Evolutionary conservation across 2,329 filamentous ascomycete species (phyloP).

Genomic region (Thelonectria olida): DNA sequence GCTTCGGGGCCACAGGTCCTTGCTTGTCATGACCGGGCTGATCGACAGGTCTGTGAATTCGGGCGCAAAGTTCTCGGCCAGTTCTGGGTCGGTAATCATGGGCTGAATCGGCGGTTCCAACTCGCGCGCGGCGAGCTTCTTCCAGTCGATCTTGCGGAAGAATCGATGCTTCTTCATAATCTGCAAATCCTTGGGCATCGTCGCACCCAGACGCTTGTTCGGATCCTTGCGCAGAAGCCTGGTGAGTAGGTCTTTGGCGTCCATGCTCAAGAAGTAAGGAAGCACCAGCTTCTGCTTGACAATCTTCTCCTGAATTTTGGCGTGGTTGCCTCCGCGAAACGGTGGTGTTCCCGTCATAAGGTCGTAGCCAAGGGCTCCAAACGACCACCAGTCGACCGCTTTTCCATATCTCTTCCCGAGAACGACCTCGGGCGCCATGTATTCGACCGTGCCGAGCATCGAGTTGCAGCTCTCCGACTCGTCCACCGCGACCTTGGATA

Average conservation of each 20-base stretch:
- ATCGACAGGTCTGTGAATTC: constrained; percentile 90
- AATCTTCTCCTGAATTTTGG: constrained; percentile 96
- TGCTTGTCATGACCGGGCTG: constrained; percentile 70
- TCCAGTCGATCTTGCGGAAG: constrained; percentile 97
- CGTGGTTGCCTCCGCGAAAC: constrained; percentile 89
- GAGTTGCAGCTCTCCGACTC: constrained; percentile 77
- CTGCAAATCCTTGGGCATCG: constrained; percentile 87
- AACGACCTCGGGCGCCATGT: constrained; percentile 98
- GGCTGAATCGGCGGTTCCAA: constrained; percentile 90
- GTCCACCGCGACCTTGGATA: constrained; percentile 91
- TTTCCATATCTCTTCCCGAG: constrained; percentile 89
- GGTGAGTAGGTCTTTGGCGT: constrained; percentile 93
- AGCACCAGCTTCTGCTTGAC: constrained; percentile 88
- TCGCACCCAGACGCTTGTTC: constrained; percentile 84
- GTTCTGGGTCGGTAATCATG: constrained; percentile 91
- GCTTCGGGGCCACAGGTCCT: constrained; percentile 52
- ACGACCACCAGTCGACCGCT: constrained; percentile 98
- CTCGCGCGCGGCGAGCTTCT: constrained; percentile 82
- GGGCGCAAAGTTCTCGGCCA: constrained; percentile 95
- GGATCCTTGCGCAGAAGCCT: constrained; percentile 93
- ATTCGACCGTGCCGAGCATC: constrained; percentile 93
- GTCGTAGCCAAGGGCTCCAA: constrained; percentile 92
- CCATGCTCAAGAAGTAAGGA: constrained; percentile 89
- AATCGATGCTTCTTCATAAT: constrained; percentile 93
- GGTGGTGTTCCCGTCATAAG: constrained; percentile 92